phyloP scores from a whole-genome alignment of 2,329 filamentous ascomycete species.

The Aspergillus oerlinghausenensis region DNA sequence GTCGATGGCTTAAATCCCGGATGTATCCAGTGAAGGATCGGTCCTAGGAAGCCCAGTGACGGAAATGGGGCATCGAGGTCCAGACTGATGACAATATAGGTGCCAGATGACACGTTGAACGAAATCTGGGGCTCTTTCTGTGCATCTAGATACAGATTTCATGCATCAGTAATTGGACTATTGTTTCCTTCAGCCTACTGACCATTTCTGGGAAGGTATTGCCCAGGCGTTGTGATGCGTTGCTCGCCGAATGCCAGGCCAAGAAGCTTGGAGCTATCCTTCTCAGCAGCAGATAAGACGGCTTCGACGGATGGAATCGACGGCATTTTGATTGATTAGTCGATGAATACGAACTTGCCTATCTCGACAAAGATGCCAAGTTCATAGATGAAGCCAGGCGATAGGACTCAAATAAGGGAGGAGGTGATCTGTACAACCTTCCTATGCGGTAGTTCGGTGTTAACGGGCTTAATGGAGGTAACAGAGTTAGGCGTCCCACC shows the following conservation, averaged over 20 bases:
- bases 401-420: not conserved
- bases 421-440: not conserved
- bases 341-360: not conserved
- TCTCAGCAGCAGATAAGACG: slow-evolving; percentile 23
- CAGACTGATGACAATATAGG: slow-evolving; percentile 23
- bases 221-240: slow-evolving; percentile 24
- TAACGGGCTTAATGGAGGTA: not conserved
- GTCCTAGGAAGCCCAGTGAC: slow-evolving; percentile 21
- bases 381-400: not conserved
- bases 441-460: not conserved
- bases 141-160: slow-evolving; percentile 10
- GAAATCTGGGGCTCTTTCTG: slow-evolving; percentile 17
- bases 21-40: slow-evolving; percentile 32
- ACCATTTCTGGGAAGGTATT: slow-evolving; percentile 31
- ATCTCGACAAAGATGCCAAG: not conserved
- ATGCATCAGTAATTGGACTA: not conserved
- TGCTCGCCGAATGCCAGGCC: slow-evolving; percentile 26
- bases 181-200: not conserved
- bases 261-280: slow-evolving; percentile 30
- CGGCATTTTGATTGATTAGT: not conserved
- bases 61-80: slow-evolving; percentile 32
- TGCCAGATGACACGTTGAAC: slow-evolving; percentile 15
- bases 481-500: not conserved
- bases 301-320: not conserved
- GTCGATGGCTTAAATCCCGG: slow-evolving; percentile 16